A percentile compares a stretch with the other conserved stretches of the same genome.
Evolutionary conservation across 345 rosid genomes (phyloP).

Genomic region (Hibiscus syriacus): DNA sequence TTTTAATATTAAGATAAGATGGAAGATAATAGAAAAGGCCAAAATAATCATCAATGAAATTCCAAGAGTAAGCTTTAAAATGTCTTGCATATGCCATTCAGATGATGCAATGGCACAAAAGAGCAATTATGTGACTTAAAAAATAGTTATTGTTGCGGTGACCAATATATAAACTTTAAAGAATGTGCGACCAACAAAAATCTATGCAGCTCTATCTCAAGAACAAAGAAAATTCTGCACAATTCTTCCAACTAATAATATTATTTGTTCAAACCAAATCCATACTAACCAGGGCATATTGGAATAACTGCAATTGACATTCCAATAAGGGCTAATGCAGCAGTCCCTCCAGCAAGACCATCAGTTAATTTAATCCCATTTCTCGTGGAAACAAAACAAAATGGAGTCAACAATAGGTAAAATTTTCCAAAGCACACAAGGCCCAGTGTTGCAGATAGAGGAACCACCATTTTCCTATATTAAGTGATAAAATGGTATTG

Average conservation of each 20-base stretch:
- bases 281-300: conserved; percentile 71
- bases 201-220: background rate
- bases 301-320: conserved; percentile 91
- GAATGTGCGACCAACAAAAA: background rate
- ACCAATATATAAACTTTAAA: background rate
- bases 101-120: background rate
- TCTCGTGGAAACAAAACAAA: no score
- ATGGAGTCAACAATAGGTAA: no score
- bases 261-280: background rate
- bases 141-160: background rate
- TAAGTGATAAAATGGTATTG: background rate
- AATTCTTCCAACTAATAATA: background rate
- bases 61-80: background rate
- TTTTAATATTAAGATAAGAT: background rate
- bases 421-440: no score
- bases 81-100: background rate
- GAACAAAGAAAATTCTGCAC: background rate
- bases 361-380: no score
- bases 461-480: conserved; percentile 79
- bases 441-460: conserved; percentile 78
- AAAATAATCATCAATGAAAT: background rate
- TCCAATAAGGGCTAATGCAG: conserved; percentile 73
- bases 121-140: background rate
- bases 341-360: no score
- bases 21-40: background rate